Base-by-base conservation (phyloP, 768 basidiomycete genomes). In the Calocybe cyanea region DNA sequence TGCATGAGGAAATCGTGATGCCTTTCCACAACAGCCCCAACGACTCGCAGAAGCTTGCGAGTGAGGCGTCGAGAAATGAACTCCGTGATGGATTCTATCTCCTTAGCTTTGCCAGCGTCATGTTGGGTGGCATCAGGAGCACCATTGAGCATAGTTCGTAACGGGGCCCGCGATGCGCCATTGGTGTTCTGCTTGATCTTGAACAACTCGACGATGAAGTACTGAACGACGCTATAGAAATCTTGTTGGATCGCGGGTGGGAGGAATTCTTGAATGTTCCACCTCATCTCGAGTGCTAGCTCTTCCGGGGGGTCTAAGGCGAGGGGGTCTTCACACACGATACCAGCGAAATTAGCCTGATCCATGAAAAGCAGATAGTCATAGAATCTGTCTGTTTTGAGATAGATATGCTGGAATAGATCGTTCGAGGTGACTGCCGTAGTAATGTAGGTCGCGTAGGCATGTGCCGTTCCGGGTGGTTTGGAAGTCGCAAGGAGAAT, bases 291-390 rank as follows among this genome's bases (percentile, higher is more conserved):
- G 38, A 92, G 68, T 2, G 77, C 70, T 18, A 93, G 72, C 19
- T 85, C 78, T 43, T 84, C 77, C 0, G 86, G 80, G 17, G 79
- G 73, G 30, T 87, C 83, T 19, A 81, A 59, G 4, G 85, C 85
- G 15, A 80, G 60, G 0, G 91, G 85, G 52, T 92, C 74, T 57
- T 86, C 80, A 57, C 89, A 92, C n/a, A 92, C 77, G 45, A 98
- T 76, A 1, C 90, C 93, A 14, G 87, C 91, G 60, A 85, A 81
- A 63, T 98, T 99, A 21, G 92, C 90, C 10, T 83, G 75, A 65
- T 99, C 96, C 92, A 98, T 92, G 76, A 91, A 95, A 20, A 97
- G 70, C 7, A 98, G 68, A 60, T 89, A 92, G 67, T 98, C 92
- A 68, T 94, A 99, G 68, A 87, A 96, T 4, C 85, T 78, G 20